phyloP scores from a whole-genome alignment of 208 protist species.

The Angomonas ambiguus region DNA sequence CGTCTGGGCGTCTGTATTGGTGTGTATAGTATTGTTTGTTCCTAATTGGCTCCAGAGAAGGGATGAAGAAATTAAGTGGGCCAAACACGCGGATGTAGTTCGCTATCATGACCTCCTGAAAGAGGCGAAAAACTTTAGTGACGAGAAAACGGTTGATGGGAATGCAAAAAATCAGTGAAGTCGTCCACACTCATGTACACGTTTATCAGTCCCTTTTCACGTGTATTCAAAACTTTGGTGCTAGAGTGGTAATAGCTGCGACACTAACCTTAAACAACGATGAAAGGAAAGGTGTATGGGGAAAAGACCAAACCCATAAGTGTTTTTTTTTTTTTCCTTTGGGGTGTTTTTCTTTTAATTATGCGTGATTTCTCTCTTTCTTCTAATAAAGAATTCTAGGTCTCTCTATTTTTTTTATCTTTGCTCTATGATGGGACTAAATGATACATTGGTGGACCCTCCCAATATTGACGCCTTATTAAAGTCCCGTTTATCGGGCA shows the following conservation, averaged over 20 bases:
- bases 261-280: too few species aligned
- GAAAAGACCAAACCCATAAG: neutral
- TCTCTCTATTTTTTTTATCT: slow-evolving; percentile 12
- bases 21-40: slow-evolving; percentile 45
- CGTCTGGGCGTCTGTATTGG: slow-evolving; percentile 23
- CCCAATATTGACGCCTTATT: too few species aligned
- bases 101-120: slow-evolving; percentile 51
- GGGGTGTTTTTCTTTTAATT: neutral
- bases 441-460: too few species aligned
- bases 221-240: too few species aligned
- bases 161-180: slow-evolving; percentile 1
- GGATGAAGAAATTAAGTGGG: slow-evolving; percentile 53
- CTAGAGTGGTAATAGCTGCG: too few species aligned
- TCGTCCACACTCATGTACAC: too few species aligned
- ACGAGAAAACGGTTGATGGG: neutral
- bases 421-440: too few species aligned
- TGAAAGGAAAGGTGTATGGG: too few species aligned
- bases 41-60: slow-evolving; percentile 78
- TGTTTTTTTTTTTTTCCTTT: neutral
- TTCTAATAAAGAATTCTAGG: neutral
- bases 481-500: neutral
- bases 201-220: too few species aligned
- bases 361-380: neutral
- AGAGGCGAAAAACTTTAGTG: neutral
- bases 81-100: slow-evolving; percentile 42